A percentile compares a stretch with the other conserved stretches of the same genome.
These are phyloP conservation scores for Tricholoma flavovirens DNA, from an alignment of 768 basidiomycete species.

Conservation along the genomic window DNA sequence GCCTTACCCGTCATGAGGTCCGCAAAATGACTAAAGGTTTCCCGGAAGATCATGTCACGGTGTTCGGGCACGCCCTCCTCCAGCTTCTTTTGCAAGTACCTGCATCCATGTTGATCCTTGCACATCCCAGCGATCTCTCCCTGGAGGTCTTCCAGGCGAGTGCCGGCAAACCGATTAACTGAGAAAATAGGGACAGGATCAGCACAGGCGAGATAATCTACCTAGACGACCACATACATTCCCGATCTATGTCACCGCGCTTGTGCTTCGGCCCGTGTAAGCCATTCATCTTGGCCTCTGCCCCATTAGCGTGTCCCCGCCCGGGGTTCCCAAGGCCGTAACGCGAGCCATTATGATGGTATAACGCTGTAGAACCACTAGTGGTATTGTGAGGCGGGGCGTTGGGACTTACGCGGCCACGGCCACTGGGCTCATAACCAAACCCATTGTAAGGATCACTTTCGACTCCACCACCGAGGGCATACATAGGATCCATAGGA, in stretches of 20 bases:
- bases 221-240: slow-evolving; percentile 42
- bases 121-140: slow-evolving; percentile 92
- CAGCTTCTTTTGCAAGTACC: slow-evolving; percentile 97
- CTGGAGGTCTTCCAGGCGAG: slow-evolving; percentile 89
- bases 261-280: slow-evolving; percentile 93
- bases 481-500: slow-evolving; percentile 50
- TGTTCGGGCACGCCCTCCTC: slow-evolving; percentile 95
- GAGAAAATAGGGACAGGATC: background rate
- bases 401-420: slow-evolving; percentile 22
- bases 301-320: slow-evolving; percentile 42
- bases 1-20: slow-evolving; percentile 91
- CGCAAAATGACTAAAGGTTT: slow-evolving; percentile 96
- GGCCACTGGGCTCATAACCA: slow-evolving; percentile 45
- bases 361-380: slow-evolving; percentile 68
- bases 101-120: slow-evolving; percentile 99
- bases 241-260: slow-evolving; percentile 86
- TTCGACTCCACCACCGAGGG: slow-evolving; percentile 45
- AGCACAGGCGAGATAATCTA: background rate
- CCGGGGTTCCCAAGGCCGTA: slow-evolving; percentile 63
- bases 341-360: slow-evolving; percentile 72
- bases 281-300: slow-evolving; percentile 81
- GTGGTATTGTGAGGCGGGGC: slow-evolving; percentile 26
- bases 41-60: slow-evolving; percentile 98
- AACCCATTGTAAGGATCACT: slow-evolving; percentile 51
- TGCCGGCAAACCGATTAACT: slow-evolving; percentile 98